phyloP scores from a whole-genome alignment of 495 filamentous ascomycete species.

The Penicillium bialowiezense region DNA sequence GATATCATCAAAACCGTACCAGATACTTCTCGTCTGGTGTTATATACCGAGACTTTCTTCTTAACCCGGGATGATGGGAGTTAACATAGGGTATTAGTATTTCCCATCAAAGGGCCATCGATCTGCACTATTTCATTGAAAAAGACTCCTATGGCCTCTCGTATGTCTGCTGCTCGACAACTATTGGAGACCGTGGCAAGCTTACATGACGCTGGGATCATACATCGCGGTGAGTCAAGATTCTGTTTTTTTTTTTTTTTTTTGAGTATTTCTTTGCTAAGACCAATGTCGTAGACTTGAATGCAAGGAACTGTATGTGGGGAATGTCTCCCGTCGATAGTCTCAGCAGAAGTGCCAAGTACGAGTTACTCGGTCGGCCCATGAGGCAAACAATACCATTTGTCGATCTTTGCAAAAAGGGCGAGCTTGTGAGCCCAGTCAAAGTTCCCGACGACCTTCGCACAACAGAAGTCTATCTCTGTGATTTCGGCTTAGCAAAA shows the following conservation, averaged over 20 bases:
- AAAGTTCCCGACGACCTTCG: constrained; percentile 10
- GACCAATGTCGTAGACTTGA: too few species aligned
- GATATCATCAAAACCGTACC: constrained; percentile 24
- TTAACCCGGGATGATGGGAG: constrained; percentile 10
- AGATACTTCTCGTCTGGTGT: constrained; percentile 27
- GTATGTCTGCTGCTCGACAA: constrained; percentile 30
- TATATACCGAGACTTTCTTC: constrained; percentile 17
- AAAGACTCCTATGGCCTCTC: constrained; percentile 16
- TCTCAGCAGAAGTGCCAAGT: constrained; percentile 18
- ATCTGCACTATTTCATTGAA: constrained; percentile 15
- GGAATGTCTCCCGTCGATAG: constrained; percentile 14
- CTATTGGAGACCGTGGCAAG: constrained; percentile 24
- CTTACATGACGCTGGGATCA: constrained; percentile 24
- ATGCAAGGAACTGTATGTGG: constrained; percentile 22
- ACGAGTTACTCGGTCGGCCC: constrained; percentile 24
- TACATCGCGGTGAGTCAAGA: constrained; percentile 19
- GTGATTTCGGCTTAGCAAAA: constrained; percentile 47
- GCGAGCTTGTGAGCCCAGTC: constrained; percentile 19
- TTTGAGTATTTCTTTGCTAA: too few species aligned
- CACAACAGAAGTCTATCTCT: constrained; percentile 49
- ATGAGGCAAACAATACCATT: constrained; percentile 19
- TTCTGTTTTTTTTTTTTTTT: background rate
- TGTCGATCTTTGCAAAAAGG: constrained; percentile 13
- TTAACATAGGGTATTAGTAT: constrained; percentile 26
- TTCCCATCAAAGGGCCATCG: constrained; percentile 27